Percentiles rank a stretch among this genome's conserved stretches.
Conservation (phyloP, 2,329 filamentous ascomycete species). For the Ascochyta rabiei region DNA sequence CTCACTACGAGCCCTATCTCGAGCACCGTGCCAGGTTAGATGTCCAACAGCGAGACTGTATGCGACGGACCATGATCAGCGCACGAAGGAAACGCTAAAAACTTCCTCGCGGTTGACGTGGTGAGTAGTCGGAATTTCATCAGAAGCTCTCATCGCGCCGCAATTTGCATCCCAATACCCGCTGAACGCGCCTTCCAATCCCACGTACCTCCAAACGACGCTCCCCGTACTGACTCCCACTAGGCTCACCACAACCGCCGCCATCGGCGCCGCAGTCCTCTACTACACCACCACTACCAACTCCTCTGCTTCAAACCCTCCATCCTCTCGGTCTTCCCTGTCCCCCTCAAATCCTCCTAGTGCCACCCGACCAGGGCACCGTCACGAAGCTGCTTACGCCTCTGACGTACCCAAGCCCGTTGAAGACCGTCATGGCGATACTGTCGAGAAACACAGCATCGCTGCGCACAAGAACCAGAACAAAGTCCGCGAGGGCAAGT, state of each 20-base stretch:
- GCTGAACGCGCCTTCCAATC: neutral
- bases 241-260: constrained; percentile 27
- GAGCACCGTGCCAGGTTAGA: constrained; percentile 9
- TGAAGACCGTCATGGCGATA: constrained; percentile 33
- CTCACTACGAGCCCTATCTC: constrained; percentile 16
- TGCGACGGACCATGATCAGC: constrained; percentile 28
- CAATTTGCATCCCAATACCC: neutral
- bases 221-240: constrained; percentile 3
- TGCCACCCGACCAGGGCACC: constrained; percentile 9
- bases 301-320: neutral
- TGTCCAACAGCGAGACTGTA: constrained; percentile 21
- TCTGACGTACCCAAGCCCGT: constrained; percentile 32
- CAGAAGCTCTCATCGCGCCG: neutral
- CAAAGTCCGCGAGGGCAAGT: constrained; percentile 30
- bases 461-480: constrained; percentile 35
- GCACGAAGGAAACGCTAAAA: constrained; percentile 24
- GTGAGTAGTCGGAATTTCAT: constrained; percentile 14
- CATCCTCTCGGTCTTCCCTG: neutral
- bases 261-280: constrained; percentile 19
- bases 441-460: constrained; percentile 32
- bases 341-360: constrained; percentile 1
- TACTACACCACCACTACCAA: constrained; percentile 22
- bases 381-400: constrained; percentile 19
- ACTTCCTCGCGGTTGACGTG: constrained; percentile 26
- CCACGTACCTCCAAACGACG: neutral